Base-by-base conservation (phyloP, 2,329 filamentous ascomycete species). In the Neospermospora avenae region DNA sequence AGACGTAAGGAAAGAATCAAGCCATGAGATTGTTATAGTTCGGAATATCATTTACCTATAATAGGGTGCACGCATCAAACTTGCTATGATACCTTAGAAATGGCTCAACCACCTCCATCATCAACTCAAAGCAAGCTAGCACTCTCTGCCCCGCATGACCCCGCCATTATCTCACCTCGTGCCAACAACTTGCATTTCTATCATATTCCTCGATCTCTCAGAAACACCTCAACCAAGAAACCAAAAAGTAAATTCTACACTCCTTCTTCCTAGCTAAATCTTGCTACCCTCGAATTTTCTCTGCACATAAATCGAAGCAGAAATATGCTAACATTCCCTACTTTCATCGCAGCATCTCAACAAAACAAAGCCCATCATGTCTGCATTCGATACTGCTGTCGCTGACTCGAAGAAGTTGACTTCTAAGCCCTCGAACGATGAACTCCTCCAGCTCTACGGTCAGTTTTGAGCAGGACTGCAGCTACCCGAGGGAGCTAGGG, bases 321-420 rank as follows among this genome's bases (percentile, higher is more conserved):
- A 31, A 31, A 31, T 10, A 31, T 44, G 16, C 31, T 14, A 46
- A 11, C 4, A 56, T 8, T 22, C 8, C 25, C 10, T 42, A 18
- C 7, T 10, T n/a, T 46, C 16, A 41, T 25, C 42, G 39, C 39
- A 45, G 42, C 16, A 16, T 51, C 55, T 51, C 56, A 60, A 52
- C 31, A 44, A 52, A 60, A 37, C 57, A 22, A 44, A 55, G 51
- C 45, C 56, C 56, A 65, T 41, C 55, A 71, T 70, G 68, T 69
- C 68, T 25, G 68, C 58, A 60, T 86, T 85, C 77, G 69, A 83
- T 66, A 78, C 77, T 74, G 86, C 86, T 63, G 78, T 81, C 69
- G 73, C 71, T 66, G 86, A 89, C 76, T 85, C 82, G 76, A 84
- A 84, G 77, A 87, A 88, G 81, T 80, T 90, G 65, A 83, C 82